Base-by-base conservation (phyloP, 2,329 filamentous ascomycete species). In the Ascochyta pisi region DNA sequence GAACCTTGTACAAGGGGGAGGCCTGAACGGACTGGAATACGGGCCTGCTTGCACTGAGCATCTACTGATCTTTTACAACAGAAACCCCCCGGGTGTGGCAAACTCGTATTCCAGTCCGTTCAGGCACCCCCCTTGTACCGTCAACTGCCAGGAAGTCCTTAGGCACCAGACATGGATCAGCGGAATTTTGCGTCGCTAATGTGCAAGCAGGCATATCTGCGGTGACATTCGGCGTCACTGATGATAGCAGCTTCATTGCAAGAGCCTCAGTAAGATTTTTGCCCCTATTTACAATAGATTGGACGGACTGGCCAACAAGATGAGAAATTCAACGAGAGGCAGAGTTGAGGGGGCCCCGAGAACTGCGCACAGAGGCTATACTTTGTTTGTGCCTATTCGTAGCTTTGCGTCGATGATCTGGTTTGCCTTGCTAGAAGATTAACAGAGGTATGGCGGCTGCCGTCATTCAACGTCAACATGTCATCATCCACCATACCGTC, bases 141-240 rank as follows among this genome's bases (percentile, higher is more conserved):
- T 5, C 24, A 34, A 38, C 19, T 45, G 34, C 37, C 24, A 35
- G 33, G 19, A 38, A 50, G 23, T 19, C 15, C 16, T 39, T 47
- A 47, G 47, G 37, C 31, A 47, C 31, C 42, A 50, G 22, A 46
- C 41, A 56, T 50, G 53, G 47, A 39, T 51, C 22, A 27, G 16
- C 38, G 38, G 33, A 39, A 39, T 12, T 43, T 44, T 48, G 47
- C 43, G 53, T 27, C 42, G 26, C 37, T 29, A 48, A 27, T 4
- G 38, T 27, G n/a, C 43, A 47, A 22, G 29, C 22, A 51, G 31
- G 42, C 47, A 29, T 50, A 31, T 48, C 38, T 29, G 37, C 48
- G 47, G 53, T 48, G 42, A n/a, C 9, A 51, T 38, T 56, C 47
- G 53, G 53, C 53, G 22, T 56, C 47, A 51, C 23, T 48, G 19